A percentile compares a stretch with the other conserved stretches of the same genome.
Evolutionary conservation across 192 early-diverging fungal genomes (phyloP).

Genomic region (Rhizophagus sp.): DNA sequence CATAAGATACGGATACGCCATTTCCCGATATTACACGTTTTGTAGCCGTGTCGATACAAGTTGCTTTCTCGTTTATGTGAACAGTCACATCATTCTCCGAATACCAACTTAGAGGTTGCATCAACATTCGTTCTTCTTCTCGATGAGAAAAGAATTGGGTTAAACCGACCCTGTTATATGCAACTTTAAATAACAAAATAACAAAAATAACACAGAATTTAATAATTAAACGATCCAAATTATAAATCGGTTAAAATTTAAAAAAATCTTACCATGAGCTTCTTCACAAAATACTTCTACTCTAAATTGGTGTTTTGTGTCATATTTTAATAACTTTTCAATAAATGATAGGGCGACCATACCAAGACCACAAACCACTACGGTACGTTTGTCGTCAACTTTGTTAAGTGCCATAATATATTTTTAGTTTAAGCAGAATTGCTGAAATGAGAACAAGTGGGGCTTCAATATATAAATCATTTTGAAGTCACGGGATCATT

Average conservation of each 20-base stretch:
- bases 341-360: slow-evolving; percentile 68
- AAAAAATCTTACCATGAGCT: slow-evolving; percentile 31
- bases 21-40: slow-evolving; percentile 38
- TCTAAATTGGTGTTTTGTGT: slow-evolving; percentile 42
- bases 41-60: slow-evolving; percentile 37
- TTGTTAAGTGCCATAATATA: not conserved
- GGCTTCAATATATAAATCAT: not conserved
- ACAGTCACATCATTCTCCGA: slow-evolving; percentile 46
- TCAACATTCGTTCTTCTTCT: slow-evolving; percentile 40
- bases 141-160: slow-evolving; percentile 65
- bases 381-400: slow-evolving; percentile 4
- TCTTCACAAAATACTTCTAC: slow-evolving; percentile 62
- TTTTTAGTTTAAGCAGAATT: not conserved
- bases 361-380: slow-evolving; percentile 66
- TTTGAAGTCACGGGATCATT: not conserved
- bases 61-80: slow-evolving; percentile 43
- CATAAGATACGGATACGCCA: slow-evolving; percentile 45
- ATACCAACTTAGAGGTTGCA: slow-evolving; percentile 56
- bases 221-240: not conserved
- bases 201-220: not conserved
- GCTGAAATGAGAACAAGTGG: not conserved
- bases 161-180: slow-evolving; percentile 68
- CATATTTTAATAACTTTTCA: slow-evolving; percentile 60
- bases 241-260: not conserved
- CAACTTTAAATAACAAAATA: slow-evolving; percentile 34